Base-by-base conservation (phyloP, 495 filamentous ascomycete species). In the Neurospora sp. region DNA sequence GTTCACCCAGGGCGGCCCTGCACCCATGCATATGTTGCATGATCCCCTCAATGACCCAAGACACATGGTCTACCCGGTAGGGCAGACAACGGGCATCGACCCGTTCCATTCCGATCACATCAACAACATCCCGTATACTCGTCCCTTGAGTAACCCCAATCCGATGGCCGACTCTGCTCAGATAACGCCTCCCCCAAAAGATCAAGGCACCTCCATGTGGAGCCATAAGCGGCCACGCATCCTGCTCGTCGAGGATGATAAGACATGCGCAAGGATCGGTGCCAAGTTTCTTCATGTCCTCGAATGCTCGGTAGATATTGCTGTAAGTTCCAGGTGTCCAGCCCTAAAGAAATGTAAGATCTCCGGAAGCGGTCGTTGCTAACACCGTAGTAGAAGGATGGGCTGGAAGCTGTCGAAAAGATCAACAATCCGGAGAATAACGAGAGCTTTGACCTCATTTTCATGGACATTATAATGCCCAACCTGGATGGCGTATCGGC, bases 391-490 rank as follows among this genome's bases (percentile, higher is more conserved):
- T 20, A 81, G 79, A 70, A 73, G 71, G 93, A 99, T 82, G 96
- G 96, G 14, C 83, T 97, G 70, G 93, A 97, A 81, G 95, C 96
- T 68, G 94, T 98, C 48, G 93, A 93, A 80, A 98, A 97, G 80
- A 90, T 97, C 78, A 94, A 93, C 79, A 84, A 85, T 40, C 53
- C 53, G 27, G 53, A 66, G 27, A 91, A 91, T 18, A 72, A 78
- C 40, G 89, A 90, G 20, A 93, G 92, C 41, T 98, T 96, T 81
- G 94, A 98, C 78, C 82, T 99, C 48, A 93, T 99, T 61, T 87
- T 98, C 59, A 99, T 99, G 96, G 96, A 98, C 83, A 98, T 99
- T 76, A 97, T 98, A 73, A 98, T 99, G 95, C 96, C 96, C 18
- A 91, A 95, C 77, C 85, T 99, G 20, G 96, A 98, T 78, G 96